Conservation (phyloP, 2,329 filamentous ascomycete genomes). For the Monosporascus sp. region DNA sequence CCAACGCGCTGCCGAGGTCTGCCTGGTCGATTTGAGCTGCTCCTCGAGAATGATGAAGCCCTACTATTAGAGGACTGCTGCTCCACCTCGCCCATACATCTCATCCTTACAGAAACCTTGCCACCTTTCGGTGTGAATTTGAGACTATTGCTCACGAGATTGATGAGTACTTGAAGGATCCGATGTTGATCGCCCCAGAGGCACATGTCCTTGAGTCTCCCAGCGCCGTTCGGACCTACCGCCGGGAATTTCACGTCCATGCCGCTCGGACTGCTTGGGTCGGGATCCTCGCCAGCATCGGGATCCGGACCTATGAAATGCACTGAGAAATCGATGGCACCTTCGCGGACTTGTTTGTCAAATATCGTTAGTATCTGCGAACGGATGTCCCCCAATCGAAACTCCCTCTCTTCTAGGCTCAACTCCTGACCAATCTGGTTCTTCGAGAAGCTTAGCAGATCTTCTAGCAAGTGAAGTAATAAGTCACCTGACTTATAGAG, state of each 20-base stretch:
- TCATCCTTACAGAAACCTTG: slow-evolving; percentile 69
- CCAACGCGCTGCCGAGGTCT: slow-evolving; percentile 40
- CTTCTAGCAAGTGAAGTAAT: slow-evolving; percentile 78
- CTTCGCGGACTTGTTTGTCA: slow-evolving; percentile 81
- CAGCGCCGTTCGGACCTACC: slow-evolving; percentile 59
- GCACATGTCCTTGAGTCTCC: slow-evolving; percentile 75
- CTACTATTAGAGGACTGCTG: slow-evolving; percentile 39
- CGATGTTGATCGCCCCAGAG: slow-evolving; percentile 90
- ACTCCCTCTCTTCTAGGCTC: slow-evolving; percentile 77
- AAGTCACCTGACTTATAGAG: slow-evolving; percentile 87
- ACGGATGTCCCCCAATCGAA: slow-evolving; percentile 75
- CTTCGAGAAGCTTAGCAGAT: slow-evolving; percentile 88
- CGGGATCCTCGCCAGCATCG: slow-evolving; percentile 25
- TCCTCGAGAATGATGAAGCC: slow-evolving; percentile 47
- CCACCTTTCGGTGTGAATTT: slow-evolving; percentile 83
- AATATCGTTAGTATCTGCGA: slow-evolving; percentile 83
- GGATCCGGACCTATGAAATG: slow-evolving; percentile 57
- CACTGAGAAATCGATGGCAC: slow-evolving; percentile 67
- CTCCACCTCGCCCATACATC: slow-evolving; percentile 61
- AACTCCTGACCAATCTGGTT: slow-evolving; percentile 88
- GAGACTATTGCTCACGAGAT: slow-evolving; percentile 83
- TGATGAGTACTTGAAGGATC: slow-evolving; percentile 89
- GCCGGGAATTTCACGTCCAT: slow-evolving; percentile 41
- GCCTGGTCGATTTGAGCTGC: slow-evolving; percentile 35
- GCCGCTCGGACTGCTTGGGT: slow-evolving; percentile 28